These are phyloP conservation scores for Catenaria anguillulae DNA, from an alignment of 371 early-diverging fungal genomes.

Conservation along the genomic window DNA sequence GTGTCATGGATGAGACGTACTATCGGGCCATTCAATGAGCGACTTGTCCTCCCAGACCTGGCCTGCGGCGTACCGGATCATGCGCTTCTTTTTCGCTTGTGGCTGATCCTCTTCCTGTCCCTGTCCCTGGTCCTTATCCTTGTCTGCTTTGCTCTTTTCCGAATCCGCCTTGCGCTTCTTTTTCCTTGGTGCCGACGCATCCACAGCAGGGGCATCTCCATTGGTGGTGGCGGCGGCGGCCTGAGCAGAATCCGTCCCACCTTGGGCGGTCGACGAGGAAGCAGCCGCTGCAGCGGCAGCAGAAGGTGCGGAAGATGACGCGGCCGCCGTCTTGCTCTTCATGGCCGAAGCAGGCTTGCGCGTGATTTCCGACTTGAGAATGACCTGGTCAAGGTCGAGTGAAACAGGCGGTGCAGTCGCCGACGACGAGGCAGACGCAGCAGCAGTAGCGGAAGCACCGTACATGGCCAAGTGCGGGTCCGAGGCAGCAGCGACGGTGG, in stretches of 20 bases:
- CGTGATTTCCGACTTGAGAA: background rate
- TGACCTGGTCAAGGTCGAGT: background rate
- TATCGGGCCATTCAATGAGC: slow-evolving; percentile 73
- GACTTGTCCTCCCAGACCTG: slow-evolving; percentile 89
- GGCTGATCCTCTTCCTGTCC: no score
- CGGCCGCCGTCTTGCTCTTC: background rate
- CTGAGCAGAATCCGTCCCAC: no score
- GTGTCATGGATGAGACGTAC: slow-evolving; percentile 20
- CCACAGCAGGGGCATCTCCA: background rate
- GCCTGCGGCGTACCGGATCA: slow-evolving; percentile 73
- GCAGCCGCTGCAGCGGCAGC: no score
- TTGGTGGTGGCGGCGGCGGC: background rate
- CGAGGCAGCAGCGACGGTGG: background rate
- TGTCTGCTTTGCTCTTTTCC: no score
- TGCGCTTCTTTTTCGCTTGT: slow-evolving; percentile 43
- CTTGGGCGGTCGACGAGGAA: no score
- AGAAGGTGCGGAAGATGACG: no score
- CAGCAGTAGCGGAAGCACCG: no score
- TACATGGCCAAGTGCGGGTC: background rate
- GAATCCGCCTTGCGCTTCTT: no score
- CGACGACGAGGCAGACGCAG: no score
- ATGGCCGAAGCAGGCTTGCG: background rate
- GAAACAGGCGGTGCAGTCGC: background rate
- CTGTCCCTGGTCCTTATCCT: no score
- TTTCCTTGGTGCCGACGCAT: slow-evolving; percentile 15